These are phyloP conservation scores for Capsicum baccatum DNA, from an alignment of 257 asterid genomes.

Conservation along the genomic window DNA sequence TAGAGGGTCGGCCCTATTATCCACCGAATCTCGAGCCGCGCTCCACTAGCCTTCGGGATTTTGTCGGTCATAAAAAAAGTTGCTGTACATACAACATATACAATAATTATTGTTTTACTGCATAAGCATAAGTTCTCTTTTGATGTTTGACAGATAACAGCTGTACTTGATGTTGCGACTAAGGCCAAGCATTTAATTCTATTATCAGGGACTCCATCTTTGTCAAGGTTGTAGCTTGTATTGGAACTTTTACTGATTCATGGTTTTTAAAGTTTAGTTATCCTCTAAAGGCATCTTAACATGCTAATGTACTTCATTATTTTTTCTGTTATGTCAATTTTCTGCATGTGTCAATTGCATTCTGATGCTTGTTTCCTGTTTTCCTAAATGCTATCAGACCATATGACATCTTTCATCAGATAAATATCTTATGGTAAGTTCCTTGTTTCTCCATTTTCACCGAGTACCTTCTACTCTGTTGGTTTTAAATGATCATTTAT, in stretches of 20 bases:
- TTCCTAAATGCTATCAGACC: slow-evolving; percentile 94
- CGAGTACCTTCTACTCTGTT: slow-evolving; percentile 9
- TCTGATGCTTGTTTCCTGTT: slow-evolving; percentile 43
- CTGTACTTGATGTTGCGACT: slow-evolving; percentile 69
- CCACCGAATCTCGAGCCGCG: not conserved
- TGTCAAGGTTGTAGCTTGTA: slow-evolving; percentile 76
- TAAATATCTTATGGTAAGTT: slow-evolving; percentile 89
- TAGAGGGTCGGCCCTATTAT: not conserved
- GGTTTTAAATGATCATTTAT: not conserved
- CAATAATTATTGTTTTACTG: not conserved
- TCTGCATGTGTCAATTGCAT: slow-evolving; percentile 31
- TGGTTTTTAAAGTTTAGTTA: slow-evolving; percentile 16
- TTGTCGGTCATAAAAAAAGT: not conserved
- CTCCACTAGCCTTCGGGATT: not conserved
- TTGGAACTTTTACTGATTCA: slow-evolving; percentile 23
- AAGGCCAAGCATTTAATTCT: slow-evolving; percentile 87
- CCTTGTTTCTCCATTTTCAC: slow-evolving; percentile 20
- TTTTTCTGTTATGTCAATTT: slow-evolving; percentile 25
- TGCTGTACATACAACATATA: not conserved
- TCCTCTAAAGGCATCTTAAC: slow-evolving; percentile 24
- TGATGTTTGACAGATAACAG: slow-evolving; percentile 57
- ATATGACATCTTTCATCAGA: slow-evolving; percentile 95
- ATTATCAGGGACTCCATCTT: slow-evolving; percentile 96
- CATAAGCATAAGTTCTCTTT: slow-evolving; percentile 21
- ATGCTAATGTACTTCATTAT: not conserved